Evolutionary conservation across 2,329 filamentous ascomycete species (phyloP).

Genomic region (Aspergillus sp.): DNA sequence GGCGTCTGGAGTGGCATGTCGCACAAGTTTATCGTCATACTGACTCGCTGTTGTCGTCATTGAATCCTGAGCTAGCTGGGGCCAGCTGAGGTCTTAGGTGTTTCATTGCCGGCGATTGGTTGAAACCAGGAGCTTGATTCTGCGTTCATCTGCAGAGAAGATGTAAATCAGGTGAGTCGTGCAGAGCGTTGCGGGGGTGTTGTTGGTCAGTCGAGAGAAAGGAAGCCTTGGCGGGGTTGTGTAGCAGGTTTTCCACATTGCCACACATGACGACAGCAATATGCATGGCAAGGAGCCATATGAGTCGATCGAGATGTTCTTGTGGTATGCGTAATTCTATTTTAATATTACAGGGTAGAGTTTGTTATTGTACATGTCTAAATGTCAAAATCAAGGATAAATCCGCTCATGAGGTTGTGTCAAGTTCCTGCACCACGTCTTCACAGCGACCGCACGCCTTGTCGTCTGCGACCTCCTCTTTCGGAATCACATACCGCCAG

Average conservation of each 20-base stretch:
- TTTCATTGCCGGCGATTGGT: slow-evolving; percentile 2
- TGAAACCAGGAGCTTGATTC: slow-evolving; percentile 1
- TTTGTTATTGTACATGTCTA: neutral
- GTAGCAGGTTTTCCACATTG: neutral
- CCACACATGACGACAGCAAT: slow-evolving; percentile 12
- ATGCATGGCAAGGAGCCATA: neutral
- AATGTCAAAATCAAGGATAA: neutral
- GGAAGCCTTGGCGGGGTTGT: neutral
- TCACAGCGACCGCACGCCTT: slow-evolving; percentile 73
- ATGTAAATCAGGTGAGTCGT: neutral
- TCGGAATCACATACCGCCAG: slow-evolving; percentile 77
- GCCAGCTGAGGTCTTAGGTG: neutral
- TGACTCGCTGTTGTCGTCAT: slow-evolving; percentile 28
- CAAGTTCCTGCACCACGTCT: slow-evolving; percentile 55
- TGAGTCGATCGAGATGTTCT: neutral
- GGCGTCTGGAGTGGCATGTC: slow-evolving; percentile 1
- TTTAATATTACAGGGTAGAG: slow-evolving; percentile 4
- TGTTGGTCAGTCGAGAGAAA: neutral
- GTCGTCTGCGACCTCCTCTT: slow-evolving; percentile 50
- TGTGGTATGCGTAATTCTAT: neutral
- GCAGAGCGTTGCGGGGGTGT: neutral
- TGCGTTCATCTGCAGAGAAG: neutral
- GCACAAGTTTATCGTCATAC: slow-evolving; percentile 27
- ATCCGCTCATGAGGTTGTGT: slow-evolving; percentile 15
- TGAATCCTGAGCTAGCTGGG: slow-evolving; percentile 5